Percentiles rank a stretch among this genome's conserved stretches.
phyloP scores from a whole-genome alignment of 78 protist genomes.

The Speleostelium caveatum region DNA sequence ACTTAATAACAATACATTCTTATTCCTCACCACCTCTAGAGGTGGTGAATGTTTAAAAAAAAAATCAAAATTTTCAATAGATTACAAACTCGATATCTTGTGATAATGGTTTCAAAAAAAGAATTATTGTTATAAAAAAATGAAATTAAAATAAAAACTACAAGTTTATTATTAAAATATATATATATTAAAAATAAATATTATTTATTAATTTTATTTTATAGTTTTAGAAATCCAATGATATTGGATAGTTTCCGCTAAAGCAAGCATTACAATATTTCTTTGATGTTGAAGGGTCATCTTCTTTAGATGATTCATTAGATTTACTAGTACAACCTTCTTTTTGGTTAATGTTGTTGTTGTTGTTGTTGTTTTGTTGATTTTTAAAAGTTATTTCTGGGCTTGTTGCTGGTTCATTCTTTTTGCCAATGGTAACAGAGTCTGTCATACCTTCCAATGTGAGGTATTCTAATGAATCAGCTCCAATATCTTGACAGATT shows the following conservation, averaged over 20 bases:
- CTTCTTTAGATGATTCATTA: background rate
- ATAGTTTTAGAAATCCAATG: slow-evolving; percentile 60
- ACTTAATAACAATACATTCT: no score
- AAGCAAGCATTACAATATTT: slow-evolving; percentile 83
- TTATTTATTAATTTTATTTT: background rate
- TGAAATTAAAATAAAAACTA: no score
- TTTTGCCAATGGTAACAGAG: slow-evolving; percentile 20
- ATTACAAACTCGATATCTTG: no score
- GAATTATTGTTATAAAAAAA: no score
- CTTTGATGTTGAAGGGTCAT: background rate
- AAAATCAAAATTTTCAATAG: no score
- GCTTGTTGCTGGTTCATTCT: background rate
- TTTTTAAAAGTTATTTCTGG: background rate
- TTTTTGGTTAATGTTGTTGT: background rate
- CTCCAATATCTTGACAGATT: slow-evolving; percentile 71
- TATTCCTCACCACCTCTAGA: no score
- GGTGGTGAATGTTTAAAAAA: no score
- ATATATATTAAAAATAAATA: no score
- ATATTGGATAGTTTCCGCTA: slow-evolving; percentile 71
- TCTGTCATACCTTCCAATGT: slow-evolving; percentile 46
- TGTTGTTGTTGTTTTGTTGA: background rate
- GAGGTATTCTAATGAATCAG: slow-evolving; percentile 57
- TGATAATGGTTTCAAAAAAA: no score
- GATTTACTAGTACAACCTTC: background rate
- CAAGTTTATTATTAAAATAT: background rate